These are phyloP conservation scores for Rhodotorula graminis DNA, from an alignment of 768 basidiomycete genomes.

Conservation along the genomic window DNA sequence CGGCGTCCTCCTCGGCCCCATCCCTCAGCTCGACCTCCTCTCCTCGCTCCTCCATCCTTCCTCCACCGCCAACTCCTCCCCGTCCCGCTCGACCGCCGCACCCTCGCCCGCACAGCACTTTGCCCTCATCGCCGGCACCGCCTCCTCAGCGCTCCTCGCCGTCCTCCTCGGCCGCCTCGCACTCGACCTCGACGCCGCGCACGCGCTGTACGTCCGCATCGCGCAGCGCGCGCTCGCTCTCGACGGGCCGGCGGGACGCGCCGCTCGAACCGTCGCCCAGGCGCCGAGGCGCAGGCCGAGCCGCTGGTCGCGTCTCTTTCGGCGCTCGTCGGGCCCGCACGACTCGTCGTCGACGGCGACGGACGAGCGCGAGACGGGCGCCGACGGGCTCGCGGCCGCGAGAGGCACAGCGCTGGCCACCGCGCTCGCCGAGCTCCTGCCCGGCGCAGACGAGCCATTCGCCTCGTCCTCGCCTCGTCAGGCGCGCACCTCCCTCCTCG, in stretches of 20 bases:
- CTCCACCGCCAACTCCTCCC: background rate
- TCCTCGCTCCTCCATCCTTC: no score
- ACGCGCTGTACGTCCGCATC: constrained; percentile 6
- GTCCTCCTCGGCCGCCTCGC: constrained; percentile 21
- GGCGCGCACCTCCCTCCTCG: no score
- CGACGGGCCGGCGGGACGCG: background rate
- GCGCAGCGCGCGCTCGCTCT: constrained; percentile 10
- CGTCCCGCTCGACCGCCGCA: no score
- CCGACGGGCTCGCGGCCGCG: no score
- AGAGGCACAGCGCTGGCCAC: background rate
- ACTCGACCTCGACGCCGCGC: background rate
- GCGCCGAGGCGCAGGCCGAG: background rate
- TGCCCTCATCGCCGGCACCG: constrained; percentile 25
- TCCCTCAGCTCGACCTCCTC: no score
- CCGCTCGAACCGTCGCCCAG: no score
- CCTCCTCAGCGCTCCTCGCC: constrained; percentile 16
- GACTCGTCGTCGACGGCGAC: no score
- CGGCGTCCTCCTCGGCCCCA: no score
- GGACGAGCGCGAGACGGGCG: no score
- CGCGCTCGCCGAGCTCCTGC: background rate
- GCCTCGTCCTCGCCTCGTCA: no score
- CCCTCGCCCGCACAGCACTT: background rate
- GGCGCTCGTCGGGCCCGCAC: no score
- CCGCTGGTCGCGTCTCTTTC: constrained; percentile 12
- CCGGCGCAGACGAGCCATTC: background rate